These are phyloP conservation scores for Neofusicoccum parvum DNA, from an alignment of 2,329 filamentous ascomycete genomes.

Conservation along the genomic window DNA sequence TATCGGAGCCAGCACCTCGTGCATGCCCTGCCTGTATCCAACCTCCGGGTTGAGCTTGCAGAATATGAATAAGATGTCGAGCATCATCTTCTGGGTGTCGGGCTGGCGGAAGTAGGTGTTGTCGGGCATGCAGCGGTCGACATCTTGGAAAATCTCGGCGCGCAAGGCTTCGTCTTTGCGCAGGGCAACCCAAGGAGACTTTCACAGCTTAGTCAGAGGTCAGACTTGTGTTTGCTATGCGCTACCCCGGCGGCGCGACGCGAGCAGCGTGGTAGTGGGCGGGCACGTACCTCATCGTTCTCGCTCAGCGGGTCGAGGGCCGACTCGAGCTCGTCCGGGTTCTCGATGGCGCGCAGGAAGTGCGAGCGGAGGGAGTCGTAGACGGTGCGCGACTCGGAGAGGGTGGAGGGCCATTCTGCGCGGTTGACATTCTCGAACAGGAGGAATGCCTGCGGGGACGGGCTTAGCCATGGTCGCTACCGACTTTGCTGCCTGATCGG, in stretches of 20 bases:
- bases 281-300: conserved; percentile 63
- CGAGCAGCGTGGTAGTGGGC: conserved; percentile 23
- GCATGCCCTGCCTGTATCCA: conserved; percentile 98
- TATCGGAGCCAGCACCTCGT: conserved; percentile 89
- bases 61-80: conserved; percentile 91
- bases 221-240: conserved; percentile 35
- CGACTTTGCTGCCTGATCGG: background rate
- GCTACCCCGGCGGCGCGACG: conserved; percentile 28
- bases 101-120: conserved; percentile 85
- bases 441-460: conserved; percentile 67
- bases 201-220: conserved; percentile 52
- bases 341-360: conserved; percentile 78
- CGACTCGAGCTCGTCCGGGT: conserved; percentile 77
- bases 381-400: conserved; percentile 70
- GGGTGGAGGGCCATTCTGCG: conserved; percentile 67
- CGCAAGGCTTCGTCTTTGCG: conserved; percentile 81
- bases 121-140: conserved; percentile 86
- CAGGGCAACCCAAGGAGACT: conserved; percentile 91
- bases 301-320: conserved; percentile 83
- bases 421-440: conserved; percentile 70
- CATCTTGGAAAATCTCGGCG: conserved; percentile 90
- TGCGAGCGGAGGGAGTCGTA: conserved; percentile 74
- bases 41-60: conserved; percentile 87
- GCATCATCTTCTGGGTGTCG: conserved; percentile 74
- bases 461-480: conserved; percentile 5